Evolutionary conservation across 441 rosid genomes (phyloP).

Genomic region (Capsella rubella): DNA sequence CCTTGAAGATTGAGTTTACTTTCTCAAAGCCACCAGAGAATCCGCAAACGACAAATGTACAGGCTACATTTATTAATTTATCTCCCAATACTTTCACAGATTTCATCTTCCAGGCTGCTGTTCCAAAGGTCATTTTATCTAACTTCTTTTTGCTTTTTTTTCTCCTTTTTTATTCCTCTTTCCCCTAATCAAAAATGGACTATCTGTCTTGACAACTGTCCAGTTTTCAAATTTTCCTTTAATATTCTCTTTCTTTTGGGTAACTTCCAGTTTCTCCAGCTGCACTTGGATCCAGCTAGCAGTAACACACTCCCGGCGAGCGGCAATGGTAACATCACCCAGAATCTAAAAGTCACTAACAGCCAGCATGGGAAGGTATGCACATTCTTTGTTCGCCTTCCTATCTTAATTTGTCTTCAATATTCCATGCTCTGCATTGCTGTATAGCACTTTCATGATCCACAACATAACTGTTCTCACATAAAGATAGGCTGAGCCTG

Average conservation of each 20-base stretch:
- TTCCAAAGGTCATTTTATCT: conserved; percentile 81
- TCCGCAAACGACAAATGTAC: conserved; percentile 70
- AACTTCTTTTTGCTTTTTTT: background rate
- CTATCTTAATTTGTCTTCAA: background rate
- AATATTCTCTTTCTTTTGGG: conserved; percentile 27
- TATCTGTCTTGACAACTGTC: background rate
- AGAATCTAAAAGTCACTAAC: conserved; percentile 79
- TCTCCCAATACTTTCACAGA: conserved; percentile 68
- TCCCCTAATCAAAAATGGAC: background rate
- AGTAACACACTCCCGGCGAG: conserved; percentile 72
- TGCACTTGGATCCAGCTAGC: conserved; percentile 94
- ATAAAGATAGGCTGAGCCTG: conserved; percentile 14
- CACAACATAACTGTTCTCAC: conserved; percentile 1
- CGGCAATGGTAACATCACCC: conserved; percentile 66
- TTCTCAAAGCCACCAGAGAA: conserved; percentile 84
- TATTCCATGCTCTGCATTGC: background rate
- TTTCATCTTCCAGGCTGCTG: conserved; percentile 97
- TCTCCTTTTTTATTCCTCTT: background rate
- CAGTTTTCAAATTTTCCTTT: background rate
- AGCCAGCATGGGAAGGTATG: conserved; percentile 97
- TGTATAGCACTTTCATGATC: conserved; percentile 15
- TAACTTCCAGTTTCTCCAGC: conserved; percentile 84
- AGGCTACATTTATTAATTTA: conserved; percentile 81
- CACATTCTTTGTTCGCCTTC: conserved; percentile 3
- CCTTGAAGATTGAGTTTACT: conserved; percentile 79